Evolutionary conservation across 164 flowering plant species (phyloP), one percentile per base, ranked within the genome.

Genomic region (Taxillus chinensis): DNA sequence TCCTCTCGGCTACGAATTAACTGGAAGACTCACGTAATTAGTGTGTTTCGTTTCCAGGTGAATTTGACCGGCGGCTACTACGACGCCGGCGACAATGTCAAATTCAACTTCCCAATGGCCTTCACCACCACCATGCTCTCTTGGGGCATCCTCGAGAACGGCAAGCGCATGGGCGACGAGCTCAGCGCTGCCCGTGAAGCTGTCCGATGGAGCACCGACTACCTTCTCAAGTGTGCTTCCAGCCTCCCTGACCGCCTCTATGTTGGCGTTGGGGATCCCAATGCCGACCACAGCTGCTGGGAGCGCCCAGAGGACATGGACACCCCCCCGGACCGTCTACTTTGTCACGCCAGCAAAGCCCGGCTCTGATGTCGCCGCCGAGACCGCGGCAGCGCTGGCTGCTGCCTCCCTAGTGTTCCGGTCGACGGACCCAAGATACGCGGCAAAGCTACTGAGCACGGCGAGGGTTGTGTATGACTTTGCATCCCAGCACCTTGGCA

Each of bases 221-320:
- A 86, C 52, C 71, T 89, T 6, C 65, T 92, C n/a, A 92, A 89
- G 64, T 27, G 27, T 27, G 95, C 80, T 7, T 82, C 90, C 62
- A 70, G 76, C 5, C 77, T 65, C n/a, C 81, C 82, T 0, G 80
- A 57, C 39, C 72, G 74, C 3, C 73, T 92, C 5, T 86, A 52
- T 64, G 95, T 84, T 3, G 89, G 87, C 72, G 92, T 92, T 0
- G 96, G 98, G 0, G 89, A 92, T 64, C 79, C 89, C 0, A 70
- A 68, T 58, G 76, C 86, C 0, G 98, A 92, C 60, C 98, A 89
- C 65, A 77, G 78, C 69, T 92, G 98, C 62, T 92, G 98, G 98
- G 95, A 89, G 68, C 62, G 98, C 67, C 95, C 98, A 1, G 98
- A 92, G 75, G 98, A 92, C 69, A 92, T 89, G 98, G 92, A 85